Percentiles rank a stretch among this genome's conserved stretches.
Conservation (phyloP, 2,329 filamentous ascomycete genomes). For the Ophiostoma novo-ulmi region DNA sequence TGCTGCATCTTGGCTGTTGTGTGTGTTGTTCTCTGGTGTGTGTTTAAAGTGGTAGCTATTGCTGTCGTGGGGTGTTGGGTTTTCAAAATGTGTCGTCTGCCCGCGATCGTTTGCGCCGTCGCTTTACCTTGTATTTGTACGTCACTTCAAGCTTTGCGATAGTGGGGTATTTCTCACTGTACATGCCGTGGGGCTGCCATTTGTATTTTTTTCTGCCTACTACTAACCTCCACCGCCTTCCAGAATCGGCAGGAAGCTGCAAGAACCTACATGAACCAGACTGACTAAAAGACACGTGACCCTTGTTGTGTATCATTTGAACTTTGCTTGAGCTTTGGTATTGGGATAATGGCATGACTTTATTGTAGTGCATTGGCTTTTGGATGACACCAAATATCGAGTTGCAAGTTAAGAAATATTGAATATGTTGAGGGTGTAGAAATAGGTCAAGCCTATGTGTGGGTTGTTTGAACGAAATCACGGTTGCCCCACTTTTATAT, state of each 20-base stretch:
- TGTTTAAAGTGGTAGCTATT: not conserved
- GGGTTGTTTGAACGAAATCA: too few species aligned
- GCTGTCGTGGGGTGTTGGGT: not conserved
- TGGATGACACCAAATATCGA: too few species aligned
- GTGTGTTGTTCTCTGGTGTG: conserved; percentile 21
- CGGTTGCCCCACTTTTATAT: too few species aligned
- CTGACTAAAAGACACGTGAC: not conserved
- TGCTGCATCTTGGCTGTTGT: conserved; percentile 29
- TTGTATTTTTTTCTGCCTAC: not conserved
- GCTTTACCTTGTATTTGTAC: conserved; percentile 7
- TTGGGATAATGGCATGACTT: too few species aligned
- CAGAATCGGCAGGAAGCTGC: conserved; percentile 23
- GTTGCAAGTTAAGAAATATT: too few species aligned
- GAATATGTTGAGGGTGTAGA: too few species aligned
- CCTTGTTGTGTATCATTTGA: not conserved
- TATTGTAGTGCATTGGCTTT: too few species aligned
- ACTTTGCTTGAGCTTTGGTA: too few species aligned
- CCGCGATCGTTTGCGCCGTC: not conserved
- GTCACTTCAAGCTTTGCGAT: conserved; percentile 6
- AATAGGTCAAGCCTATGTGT: too few species aligned
- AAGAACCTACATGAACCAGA: conserved; percentile 11
- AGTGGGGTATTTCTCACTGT: not conserved
- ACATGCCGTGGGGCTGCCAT: not conserved
- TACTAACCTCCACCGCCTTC: conserved; percentile 11
- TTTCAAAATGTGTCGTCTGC: not conserved